Evolutionary conservation across 805 yeast species (phyloP).

Genomic region (Sporopachydermia quercuum): DNA sequence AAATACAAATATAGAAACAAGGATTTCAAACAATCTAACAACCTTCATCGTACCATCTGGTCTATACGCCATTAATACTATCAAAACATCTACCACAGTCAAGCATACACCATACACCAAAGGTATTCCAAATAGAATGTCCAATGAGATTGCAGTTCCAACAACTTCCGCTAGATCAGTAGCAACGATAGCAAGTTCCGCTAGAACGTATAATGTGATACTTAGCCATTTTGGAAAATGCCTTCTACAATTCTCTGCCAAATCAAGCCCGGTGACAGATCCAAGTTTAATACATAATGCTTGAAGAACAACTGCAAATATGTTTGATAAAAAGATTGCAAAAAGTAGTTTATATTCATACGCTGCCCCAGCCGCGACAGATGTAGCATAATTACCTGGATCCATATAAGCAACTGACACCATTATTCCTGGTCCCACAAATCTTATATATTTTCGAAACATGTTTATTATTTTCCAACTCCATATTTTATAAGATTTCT

Average conservation of each 20-base stretch:
- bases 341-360: slow-evolving; percentile 62
- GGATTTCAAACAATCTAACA: slow-evolving; percentile 61
- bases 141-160: slow-evolving; percentile 79
- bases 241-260: slow-evolving; percentile 70
- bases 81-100: slow-evolving; percentile 70
- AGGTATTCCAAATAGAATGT: slow-evolving; percentile 64
- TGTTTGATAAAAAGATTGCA: slow-evolving; percentile 59
- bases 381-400: slow-evolving; percentile 87
- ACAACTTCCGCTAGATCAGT: slow-evolving; percentile 92
- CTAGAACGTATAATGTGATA: slow-evolving; percentile 44
- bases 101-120: slow-evolving; percentile 59
- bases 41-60: slow-evolving; percentile 64
- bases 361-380: slow-evolving; percentile 77
- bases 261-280: slow-evolving; percentile 76
- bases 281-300: slow-evolving; percentile 76
- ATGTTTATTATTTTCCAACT: slow-evolving; percentile 9
- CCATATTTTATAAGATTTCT: not conserved
- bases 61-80: slow-evolving; percentile 63
- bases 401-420: slow-evolving; percentile 87
- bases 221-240: slow-evolving; percentile 59
- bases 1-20: slow-evolving; percentile 56
- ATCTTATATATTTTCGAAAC: slow-evolving; percentile 41
- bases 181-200: slow-evolving; percentile 81
- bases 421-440: slow-evolving; percentile 80
- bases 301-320: slow-evolving; percentile 74